A percentile compares a stretch with the other conserved stretches of the same genome.
phyloP scores from a whole-genome alignment of 495 filamentous ascomycete genomes.

The Hypomontagnella submonticulosa region DNA sequence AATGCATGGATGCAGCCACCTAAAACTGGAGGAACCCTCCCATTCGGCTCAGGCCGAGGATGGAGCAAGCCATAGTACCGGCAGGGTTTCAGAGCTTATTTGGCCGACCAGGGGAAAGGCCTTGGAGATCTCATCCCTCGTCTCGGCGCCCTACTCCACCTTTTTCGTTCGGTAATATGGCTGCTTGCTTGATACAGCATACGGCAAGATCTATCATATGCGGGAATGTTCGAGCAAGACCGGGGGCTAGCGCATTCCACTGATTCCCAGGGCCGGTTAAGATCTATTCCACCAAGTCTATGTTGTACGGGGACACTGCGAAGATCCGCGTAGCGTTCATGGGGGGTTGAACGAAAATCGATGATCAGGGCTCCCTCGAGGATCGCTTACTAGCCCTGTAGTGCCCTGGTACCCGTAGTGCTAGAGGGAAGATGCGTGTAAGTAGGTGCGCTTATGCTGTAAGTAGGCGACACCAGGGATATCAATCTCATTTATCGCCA shows the following conservation, averaged over 20 bases:
- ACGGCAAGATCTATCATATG: constrained; percentile 30
- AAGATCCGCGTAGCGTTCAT: constrained; percentile 22
- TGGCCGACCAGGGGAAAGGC: constrained; percentile 38
- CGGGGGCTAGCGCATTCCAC: constrained; percentile 1
- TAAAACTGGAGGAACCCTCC: constrained; percentile 36
- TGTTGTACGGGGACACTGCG: constrained; percentile 26
- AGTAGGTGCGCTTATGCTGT: constrained; percentile 29
- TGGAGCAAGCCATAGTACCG: constrained; percentile 43
- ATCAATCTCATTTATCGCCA: constrained; percentile 41
- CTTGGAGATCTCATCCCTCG: constrained; percentile 36
- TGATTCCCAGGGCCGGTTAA: constrained; percentile 4
- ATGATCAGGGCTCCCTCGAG: background rate
- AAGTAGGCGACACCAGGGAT: constrained; percentile 41
- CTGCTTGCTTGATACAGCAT: constrained; percentile 23
- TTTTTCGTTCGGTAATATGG: constrained; percentile 14
- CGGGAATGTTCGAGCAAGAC: constrained; percentile 13
- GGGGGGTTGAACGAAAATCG: constrained; percentile 13
- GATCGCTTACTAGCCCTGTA: constrained; percentile 17
- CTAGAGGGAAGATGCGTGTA: constrained; percentile 41
- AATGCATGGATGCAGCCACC: constrained; percentile 44
- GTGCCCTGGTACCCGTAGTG: background rate
- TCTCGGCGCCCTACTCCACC: constrained; percentile 26
- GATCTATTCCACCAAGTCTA: constrained; percentile 14
- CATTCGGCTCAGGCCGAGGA: constrained; percentile 52
- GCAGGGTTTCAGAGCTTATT: constrained; percentile 51